Evolutionary conservation across 2,329 filamentous ascomycete genomes (phyloP).

Genomic region (Aureobasidium sp.): DNA sequence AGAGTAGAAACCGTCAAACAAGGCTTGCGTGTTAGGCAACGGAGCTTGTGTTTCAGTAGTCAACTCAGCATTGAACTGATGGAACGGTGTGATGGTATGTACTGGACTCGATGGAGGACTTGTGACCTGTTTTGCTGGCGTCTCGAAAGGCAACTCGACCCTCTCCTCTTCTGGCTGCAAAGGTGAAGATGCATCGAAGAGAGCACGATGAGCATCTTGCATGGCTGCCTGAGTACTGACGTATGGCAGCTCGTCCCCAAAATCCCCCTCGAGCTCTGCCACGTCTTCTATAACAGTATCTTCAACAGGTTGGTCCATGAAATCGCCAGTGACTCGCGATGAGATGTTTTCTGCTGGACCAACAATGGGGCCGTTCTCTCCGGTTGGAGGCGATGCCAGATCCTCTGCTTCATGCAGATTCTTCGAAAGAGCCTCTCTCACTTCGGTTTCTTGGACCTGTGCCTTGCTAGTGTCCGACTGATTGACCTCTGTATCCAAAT

Average conservation of each 20-base stretch:
- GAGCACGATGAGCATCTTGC: conserved; percentile 17
- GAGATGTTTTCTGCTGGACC: not conserved
- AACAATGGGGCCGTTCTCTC: not conserved
- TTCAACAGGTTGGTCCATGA: not conserved
- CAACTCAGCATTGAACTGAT: conserved; percentile 18
- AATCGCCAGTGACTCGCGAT: not conserved
- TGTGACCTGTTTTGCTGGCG: conserved; percentile 30
- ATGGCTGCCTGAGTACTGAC: conserved; percentile 24
- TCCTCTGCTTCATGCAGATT: not conserved
- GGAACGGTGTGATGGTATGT: conserved; percentile 19
- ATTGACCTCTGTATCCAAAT: not conserved
- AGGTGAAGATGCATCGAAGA: conserved; percentile 16
- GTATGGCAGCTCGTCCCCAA: conserved; percentile 22
- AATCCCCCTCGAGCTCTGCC: not conserved
- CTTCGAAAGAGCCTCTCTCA: not conserved
- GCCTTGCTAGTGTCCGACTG: not conserved
- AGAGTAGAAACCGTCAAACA: conserved; percentile 32
- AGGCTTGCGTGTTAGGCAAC: conserved; percentile 38
- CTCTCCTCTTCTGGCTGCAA: conserved; percentile 6
- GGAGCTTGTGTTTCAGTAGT: conserved; percentile 20
- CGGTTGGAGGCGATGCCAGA: no score
- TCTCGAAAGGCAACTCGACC: conserved; percentile 17
- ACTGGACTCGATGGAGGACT: conserved; percentile 29
- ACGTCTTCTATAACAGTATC: not conserved
- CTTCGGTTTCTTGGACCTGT: not conserved